Base-by-base conservation (phyloP, 2,329 filamentous ascomycete genomes). In the Dothistroma septosporum region DNA sequence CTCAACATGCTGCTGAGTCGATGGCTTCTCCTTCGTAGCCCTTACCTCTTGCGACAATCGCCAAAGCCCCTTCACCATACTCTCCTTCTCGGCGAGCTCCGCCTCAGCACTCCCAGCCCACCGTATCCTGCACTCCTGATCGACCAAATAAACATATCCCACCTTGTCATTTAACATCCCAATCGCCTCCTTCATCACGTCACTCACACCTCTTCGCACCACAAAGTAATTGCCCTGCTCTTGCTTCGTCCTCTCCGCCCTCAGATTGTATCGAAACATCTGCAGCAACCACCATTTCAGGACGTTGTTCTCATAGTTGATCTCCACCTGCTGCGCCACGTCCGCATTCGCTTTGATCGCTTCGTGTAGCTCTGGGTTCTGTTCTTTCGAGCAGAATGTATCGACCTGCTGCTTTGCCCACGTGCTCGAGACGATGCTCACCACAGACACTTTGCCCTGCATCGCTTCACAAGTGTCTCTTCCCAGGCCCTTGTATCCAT, bases 111-210 rank as follows among this genome's bases (percentile, higher is more conserved):
- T 96, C 4, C 90, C 94, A 0, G 93, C 94, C 94, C 94, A 99
- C 59, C 94, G 85, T 68, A 99, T 95, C 76, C 87, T 89, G 75
- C 92, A 96, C 65, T 92, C 82, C 64, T 87, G 82, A 74, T 99
- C 94, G 61, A 99, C 81, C 53, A 99, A 81, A 76, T 96, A 99
- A 4, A 92, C 88, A 77, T 97, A 97, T 41, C 92, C 93, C 35
- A 97, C 93, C 76, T 92, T 95, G 67, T 86, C 87, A 76, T 99
- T 99, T 72, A 96, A 78, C 73, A 96, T 75, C 5, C 85, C 85
- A 69, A 87, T 82, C 4, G 82, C 79, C 69, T 86, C 83, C 65
- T 82, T 80, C 46, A 87, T 77, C 19, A 78, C 74, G 53, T 85
- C 82, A 14, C 76, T 79, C 22, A 87, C 76, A 1, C 84, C 84